phyloP scores from a whole-genome alignment of 768 basidiomycete species.

The Hebeloma cylindrosporum region DNA sequence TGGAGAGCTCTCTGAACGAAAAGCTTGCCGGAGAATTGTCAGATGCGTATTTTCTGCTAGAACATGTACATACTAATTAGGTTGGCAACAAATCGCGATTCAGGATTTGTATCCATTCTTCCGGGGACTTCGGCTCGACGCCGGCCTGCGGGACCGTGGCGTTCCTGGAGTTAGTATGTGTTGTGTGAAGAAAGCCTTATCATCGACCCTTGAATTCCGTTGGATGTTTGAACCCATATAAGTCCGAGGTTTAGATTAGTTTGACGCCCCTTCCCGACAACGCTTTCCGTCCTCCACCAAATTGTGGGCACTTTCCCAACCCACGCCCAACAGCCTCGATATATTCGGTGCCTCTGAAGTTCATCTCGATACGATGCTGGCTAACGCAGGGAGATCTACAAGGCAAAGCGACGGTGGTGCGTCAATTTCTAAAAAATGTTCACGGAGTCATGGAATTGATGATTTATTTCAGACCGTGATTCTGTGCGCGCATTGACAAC shows the following conservation, averaged over 20 bases:
- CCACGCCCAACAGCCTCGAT: slow-evolving; percentile 17
- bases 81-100: no score
- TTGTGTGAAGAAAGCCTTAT: slow-evolving; percentile 4
- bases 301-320: slow-evolving; percentile 5
- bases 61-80: no score
- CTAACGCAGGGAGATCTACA: slow-evolving; percentile 42
- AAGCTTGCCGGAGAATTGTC: no score
- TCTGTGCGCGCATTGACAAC: no score
- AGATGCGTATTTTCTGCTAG: no score
- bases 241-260: slow-evolving; percentile 11
- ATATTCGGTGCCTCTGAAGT: slow-evolving; percentile 16
- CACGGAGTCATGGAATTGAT: slow-evolving; percentile 18
- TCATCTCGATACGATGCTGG: slow-evolving; percentile 39
- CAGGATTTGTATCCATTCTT: no score
- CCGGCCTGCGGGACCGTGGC: no score
- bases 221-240: slow-evolving; percentile 16
- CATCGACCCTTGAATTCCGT: slow-evolving; percentile 16
- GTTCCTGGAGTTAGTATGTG: no score
- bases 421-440: slow-evolving; percentile 46
- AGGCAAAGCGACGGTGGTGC: slow-evolving; percentile 42
- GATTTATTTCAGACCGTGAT: no score
- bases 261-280: slow-evolving; percentile 10
- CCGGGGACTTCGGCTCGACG: no score
- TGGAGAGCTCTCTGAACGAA: no score
- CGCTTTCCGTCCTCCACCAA: slow-evolving; percentile 7